Percentiles rank a stretch among this genome's conserved stretches.
phyloP scores from a whole-genome alignment of 1,139 yeast genomes.

The Spencermartinsiella ligniputridi region DNA sequence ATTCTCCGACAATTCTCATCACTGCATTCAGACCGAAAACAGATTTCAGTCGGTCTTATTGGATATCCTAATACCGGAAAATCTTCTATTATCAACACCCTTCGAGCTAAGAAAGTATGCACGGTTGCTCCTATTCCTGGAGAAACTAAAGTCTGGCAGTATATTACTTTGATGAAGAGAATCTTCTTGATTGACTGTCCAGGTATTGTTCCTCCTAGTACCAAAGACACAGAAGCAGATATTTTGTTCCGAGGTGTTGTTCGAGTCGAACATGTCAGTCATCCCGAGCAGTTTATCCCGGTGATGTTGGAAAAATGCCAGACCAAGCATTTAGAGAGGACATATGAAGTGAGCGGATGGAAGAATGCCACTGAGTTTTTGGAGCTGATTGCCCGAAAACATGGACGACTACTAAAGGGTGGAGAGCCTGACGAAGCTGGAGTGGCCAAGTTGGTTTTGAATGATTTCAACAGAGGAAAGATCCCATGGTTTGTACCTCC shows the following conservation, averaged over 20 bases:
- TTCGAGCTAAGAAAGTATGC: slow-evolving; percentile 93
- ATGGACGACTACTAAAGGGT: slow-evolving; percentile 88
- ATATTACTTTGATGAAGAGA: slow-evolving; percentile 92
- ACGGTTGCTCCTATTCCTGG: slow-evolving; percentile 98
- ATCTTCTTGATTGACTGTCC: slow-evolving; percentile 97
- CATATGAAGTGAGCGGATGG: slow-evolving; percentile 95
- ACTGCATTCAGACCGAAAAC: slow-evolving; percentile 88
- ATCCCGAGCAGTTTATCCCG: slow-evolving; percentile 94
- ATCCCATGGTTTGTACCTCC: slow-evolving; percentile 98
- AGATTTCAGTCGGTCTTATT: slow-evolving; percentile 93
- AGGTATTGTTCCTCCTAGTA: slow-evolving; percentile 95
- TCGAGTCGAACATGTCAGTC: slow-evolving; percentile 91
- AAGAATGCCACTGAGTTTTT: slow-evolving; percentile 75
- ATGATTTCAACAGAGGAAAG: slow-evolving; percentile 94
- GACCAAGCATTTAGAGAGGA: slow-evolving; percentile 86
- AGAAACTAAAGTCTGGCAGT: slow-evolving; percentile 99
- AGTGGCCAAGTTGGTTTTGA: slow-evolving; percentile 82
- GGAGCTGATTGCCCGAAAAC: slow-evolving; percentile 86
- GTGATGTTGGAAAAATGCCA: slow-evolving; percentile 83
- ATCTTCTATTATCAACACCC: slow-evolving; percentile 89
- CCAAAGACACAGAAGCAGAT: slow-evolving; percentile 88
- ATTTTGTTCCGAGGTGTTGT: slow-evolving; percentile 95
- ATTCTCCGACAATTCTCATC: slow-evolving; percentile 87
- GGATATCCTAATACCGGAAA: slow-evolving; percentile 98
- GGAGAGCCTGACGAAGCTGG: slow-evolving; percentile 98